A percentile compares a stretch with the other conserved stretches of the same genome.
These are phyloP conservation scores for Lasiosphaeria ovina DNA, from an alignment of 495 filamentous ascomycete genomes.

Conservation along the genomic window DNA sequence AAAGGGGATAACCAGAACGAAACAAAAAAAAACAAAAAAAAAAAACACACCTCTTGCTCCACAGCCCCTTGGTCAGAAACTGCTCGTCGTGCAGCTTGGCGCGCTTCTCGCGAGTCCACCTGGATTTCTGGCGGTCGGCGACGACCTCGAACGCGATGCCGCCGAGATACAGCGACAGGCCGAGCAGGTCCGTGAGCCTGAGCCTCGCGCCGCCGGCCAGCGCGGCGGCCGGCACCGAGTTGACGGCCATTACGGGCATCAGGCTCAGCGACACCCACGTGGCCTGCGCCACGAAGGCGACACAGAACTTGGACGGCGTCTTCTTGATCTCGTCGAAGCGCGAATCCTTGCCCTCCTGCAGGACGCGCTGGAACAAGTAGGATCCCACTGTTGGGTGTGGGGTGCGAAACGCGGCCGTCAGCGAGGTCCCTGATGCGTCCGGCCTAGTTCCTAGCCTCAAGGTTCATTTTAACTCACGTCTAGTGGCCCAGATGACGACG, in stretches of 20 bases:
- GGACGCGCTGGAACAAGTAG: constrained; percentile 57
- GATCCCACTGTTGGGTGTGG: constrained; percentile 47
- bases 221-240: constrained; percentile 52
- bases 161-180: constrained; percentile 51
- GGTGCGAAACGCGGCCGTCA: constrained; percentile 1
- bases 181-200: constrained; percentile 49
- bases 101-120: constrained; percentile 55
- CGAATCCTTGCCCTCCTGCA: constrained; percentile 54
- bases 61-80: constrained; percentile 59
- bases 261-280: constrained; percentile 61
- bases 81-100: constrained; percentile 60
- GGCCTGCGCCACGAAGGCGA: constrained; percentile 58
- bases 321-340: constrained; percentile 60
- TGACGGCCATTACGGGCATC: constrained; percentile 59
- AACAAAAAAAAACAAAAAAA: constrained; percentile 7
- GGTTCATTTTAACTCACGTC: constrained; percentile 41
- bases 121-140: constrained; percentile 59
- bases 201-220: constrained; percentile 37
- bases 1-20: neutral
- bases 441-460: too few species aligned
- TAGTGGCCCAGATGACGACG: constrained; percentile 56
- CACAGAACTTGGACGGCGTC: constrained; percentile 51
- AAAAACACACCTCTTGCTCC: constrained; percentile 41
- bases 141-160: constrained; percentile 58
- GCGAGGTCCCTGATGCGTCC: too few species aligned